Base-by-base conservation (phyloP, 352 stramenopile genomes). In the Phytophthora tentaculata region DNA sequence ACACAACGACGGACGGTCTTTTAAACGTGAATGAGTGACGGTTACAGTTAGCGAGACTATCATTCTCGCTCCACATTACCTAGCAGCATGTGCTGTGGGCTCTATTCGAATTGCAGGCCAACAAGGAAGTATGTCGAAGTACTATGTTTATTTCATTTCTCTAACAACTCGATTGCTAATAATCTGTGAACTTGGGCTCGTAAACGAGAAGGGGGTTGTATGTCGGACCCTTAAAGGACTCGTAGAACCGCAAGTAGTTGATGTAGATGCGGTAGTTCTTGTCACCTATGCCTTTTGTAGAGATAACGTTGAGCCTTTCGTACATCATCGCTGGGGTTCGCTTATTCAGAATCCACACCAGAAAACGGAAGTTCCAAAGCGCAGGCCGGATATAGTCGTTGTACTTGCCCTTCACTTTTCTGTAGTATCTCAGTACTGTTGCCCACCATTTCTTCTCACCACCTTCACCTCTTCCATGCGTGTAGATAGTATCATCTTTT, bases 161-260 rank as follows among this genome's bases (percentile, higher is more conserved):
- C n/a, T n/a, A n/a, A n/a, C n/a, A n/a, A n/a, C n/a, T n/a, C n/a
- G n/a, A 3, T 43, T 17, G 3, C 35, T 43, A 17, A 10, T 43
- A 5, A 13, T 17, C 4, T 24, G 57, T 59, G 19, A 67, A 20
- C 24, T 55, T 63, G 16, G 64, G 64, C 7, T 51, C 57, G 43
- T 58, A 49, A 9, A 23, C 7, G 16, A 50, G 7, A 10, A 60
- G 4, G 10, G 64, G 64, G 26, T 62, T 55, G 28, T 67, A 48
- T 24, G 64, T 43, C 35, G 64, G 49, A 1, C 64, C 64, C 6
- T 58, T 44, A 14, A 62, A 44, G 17, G 20, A 7, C 35, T 71
- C 64, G 35, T 71, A 71, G 23, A 56, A 53, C 13, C 57, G 22
- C 7, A 67, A 3, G 41, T 62, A 71, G 3, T 71, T 53, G 57